Base-by-base conservation (phyloP, 1,284 basidiomycete species). In the Tylopilus sp. region DNA sequence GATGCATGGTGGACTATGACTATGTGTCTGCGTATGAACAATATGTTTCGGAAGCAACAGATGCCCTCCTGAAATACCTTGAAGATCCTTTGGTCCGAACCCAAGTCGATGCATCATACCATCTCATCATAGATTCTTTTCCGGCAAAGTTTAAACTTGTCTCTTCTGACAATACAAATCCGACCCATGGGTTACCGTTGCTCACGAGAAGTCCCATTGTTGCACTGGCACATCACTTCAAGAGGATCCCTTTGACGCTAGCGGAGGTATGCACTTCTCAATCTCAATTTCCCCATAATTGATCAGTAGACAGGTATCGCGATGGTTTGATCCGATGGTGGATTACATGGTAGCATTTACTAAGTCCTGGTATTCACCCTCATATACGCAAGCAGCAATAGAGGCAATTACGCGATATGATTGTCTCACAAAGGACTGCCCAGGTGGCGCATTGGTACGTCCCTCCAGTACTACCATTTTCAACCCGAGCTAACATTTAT, bases 121-220 rank as follows among this genome's bases (percentile, higher is more conserved):
- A 60, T 36, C 29, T 47, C 13, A 4, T 53, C 5, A 4, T 62
- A 1, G 54, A 61, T 36, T 56, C 58, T 1, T 36, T 64, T 22
- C 24, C 61, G 15, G 57, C 61, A 19, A 59, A 60, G 22, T 66
- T 66, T 47, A 57, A 57, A 57, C 49, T 66, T 4, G 53, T 63
- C 4, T 57, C 51, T 3, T 41, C 57, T 4, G 54, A 66, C 36
- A 5, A 5, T 18, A 56, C 39, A 6, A 47, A 33, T 15, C 15
- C 10, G 2, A 52, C 44, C 5, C 57, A 53, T 26, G 61, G 61
- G 7, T 58, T 66, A 38, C 64, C 64, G 0, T 26, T 66, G 10
- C 57, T 66, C 6, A 63, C 64, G 6, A 58, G 41, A 19, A 32
- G 38, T 38, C 61, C 61, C 1, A 16, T 66, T 1, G 29, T 22